Evolutionary conservation across 2,329 filamentous ascomycete genomes (phyloP).

Genomic region (Trichophyton verrucosum): DNA sequence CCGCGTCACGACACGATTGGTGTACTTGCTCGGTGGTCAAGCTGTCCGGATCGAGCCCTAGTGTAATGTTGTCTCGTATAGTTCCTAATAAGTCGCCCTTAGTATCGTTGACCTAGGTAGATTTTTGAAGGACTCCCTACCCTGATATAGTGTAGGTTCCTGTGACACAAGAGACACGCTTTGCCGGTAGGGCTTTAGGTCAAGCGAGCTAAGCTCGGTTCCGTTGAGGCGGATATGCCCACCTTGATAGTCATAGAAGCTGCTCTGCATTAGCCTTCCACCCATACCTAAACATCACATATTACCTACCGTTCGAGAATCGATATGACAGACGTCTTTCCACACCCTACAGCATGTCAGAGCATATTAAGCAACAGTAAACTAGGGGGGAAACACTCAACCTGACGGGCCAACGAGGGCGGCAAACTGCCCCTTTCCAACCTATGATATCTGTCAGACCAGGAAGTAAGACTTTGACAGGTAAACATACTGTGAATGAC

Average conservation of each 20-base stretch:
- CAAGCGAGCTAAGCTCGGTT: conserved; percentile 20
- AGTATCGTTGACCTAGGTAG: background rate
- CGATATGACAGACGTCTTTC: conserved; percentile 36
- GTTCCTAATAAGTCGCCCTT: conserved; percentile 12
- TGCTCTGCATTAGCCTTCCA: background rate
- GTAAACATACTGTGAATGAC: conserved; percentile 16
- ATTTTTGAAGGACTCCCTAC: conserved; percentile 14
- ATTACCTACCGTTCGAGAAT: conserved; percentile 29
- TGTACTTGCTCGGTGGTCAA: conserved; percentile 31
- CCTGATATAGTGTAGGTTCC: conserved; percentile 35
- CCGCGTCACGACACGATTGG: conserved; percentile 39
- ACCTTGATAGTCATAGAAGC: conserved; percentile 14
- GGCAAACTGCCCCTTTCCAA: conserved; percentile 31
- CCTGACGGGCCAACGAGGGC: conserved; percentile 38
- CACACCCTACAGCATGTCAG: conserved; percentile 23
- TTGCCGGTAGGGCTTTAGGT: conserved; percentile 22
- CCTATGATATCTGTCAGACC: conserved; percentile 10
- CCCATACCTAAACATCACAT: background rate
- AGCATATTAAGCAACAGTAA: background rate
- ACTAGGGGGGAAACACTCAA: background rate
- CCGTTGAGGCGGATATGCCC: conserved; percentile 30
- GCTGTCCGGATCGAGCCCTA: conserved; percentile 31
- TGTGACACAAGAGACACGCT: conserved; percentile 29
- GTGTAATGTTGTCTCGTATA: conserved; percentile 36
- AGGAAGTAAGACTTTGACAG: background rate